phyloP scores from a whole-genome alignment of 768 basidiomycete genomes.

The Tylopilus rubrobrunneus region DNA sequence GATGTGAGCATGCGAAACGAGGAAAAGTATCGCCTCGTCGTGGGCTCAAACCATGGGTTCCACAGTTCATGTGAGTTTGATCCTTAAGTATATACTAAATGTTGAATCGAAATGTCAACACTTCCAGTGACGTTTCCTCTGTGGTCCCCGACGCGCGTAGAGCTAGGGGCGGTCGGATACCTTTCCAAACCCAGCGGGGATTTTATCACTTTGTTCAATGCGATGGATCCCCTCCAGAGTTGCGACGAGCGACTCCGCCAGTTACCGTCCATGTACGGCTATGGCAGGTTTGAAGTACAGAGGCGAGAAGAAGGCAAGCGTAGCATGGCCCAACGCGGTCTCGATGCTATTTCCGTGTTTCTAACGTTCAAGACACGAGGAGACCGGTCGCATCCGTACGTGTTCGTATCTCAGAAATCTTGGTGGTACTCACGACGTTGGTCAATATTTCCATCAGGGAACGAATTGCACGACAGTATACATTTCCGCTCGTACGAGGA shows the following conservation, averaged over 20 bases:
- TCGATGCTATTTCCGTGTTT: conserved; percentile 50
- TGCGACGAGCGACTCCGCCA: conserved; percentile 38
- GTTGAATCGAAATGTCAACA: neutral
- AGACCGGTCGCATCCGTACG: conserved; percentile 39
- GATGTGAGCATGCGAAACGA: conserved; percentile 52
- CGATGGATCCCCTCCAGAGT: conserved; percentile 50
- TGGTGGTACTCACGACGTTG: neutral
- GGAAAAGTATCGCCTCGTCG: conserved; percentile 59
- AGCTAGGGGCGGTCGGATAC: conserved; percentile 74
- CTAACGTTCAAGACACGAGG: conserved; percentile 40
- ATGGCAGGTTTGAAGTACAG: conserved; percentile 49
- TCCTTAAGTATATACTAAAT: neutral
- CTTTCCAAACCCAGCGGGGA: conserved; percentile 60
- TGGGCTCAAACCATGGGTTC: conserved; percentile 54
- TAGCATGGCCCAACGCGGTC: conserved; percentile 52
- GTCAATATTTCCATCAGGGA: conserved; percentile 28
- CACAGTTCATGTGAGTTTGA: conserved; percentile 57
- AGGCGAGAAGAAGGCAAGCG: conserved; percentile 51
- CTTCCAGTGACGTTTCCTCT: conserved; percentile 57
- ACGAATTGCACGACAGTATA: conserved; percentile 48
- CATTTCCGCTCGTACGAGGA: conserved; percentile 58
- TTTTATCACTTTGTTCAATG: conserved; percentile 73
- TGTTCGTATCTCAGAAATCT: conserved; percentile 1
- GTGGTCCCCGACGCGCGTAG: conserved; percentile 63
- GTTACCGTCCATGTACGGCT: conserved; percentile 60